Evolutionary conservation across 306 rosid genomes (phyloP).

Genomic region (Datisca glomerata): DNA sequence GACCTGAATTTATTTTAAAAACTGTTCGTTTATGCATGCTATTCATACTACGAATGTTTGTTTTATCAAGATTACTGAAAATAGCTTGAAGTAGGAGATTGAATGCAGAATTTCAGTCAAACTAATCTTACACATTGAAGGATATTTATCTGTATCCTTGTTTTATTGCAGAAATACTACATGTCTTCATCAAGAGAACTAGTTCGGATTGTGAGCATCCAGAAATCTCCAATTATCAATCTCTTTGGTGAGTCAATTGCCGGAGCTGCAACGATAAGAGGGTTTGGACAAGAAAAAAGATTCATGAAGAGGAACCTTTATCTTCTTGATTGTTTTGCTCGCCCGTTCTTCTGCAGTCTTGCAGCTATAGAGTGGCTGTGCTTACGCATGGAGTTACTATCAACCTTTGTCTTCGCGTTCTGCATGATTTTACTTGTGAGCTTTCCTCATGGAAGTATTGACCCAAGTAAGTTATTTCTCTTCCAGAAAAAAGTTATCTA

Average conservation of each 20-base stretch:
- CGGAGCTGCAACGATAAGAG: conserved; percentile 95
- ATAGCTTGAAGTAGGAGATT: not conserved
- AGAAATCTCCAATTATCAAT: conserved; percentile 89
- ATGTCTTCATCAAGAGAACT: conserved; percentile 98
- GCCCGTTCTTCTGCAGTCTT: conserved; percentile 98
- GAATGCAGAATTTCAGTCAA: not conserved
- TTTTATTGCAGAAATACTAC: conserved; percentile 71
- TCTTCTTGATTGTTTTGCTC: conserved; percentile 90
- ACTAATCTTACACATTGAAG: conserved; percentile 6
- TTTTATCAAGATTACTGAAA: no score
- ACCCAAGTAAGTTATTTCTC: conserved; percentile 91
- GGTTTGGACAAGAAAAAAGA: conserved; percentile 97
- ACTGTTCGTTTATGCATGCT: no score
- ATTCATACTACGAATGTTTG: no score
- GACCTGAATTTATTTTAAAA: no score
- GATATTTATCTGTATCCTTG: conserved; percentile 11
- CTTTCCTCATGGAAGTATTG: conserved; percentile 86
- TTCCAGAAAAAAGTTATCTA: no score
- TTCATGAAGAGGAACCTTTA: conserved; percentile 88
- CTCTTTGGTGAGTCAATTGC: conserved; percentile 98
- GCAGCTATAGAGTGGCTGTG: conserved; percentile 99
- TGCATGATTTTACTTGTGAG: conserved; percentile 96
- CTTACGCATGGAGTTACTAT: conserved; percentile 88
- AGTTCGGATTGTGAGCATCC: conserved; percentile 96
- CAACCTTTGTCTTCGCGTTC: conserved; percentile 90